phyloP scores from a whole-genome alignment of 169 alveolate species.

The Ichthyophthirius multifiliis region DNA sequence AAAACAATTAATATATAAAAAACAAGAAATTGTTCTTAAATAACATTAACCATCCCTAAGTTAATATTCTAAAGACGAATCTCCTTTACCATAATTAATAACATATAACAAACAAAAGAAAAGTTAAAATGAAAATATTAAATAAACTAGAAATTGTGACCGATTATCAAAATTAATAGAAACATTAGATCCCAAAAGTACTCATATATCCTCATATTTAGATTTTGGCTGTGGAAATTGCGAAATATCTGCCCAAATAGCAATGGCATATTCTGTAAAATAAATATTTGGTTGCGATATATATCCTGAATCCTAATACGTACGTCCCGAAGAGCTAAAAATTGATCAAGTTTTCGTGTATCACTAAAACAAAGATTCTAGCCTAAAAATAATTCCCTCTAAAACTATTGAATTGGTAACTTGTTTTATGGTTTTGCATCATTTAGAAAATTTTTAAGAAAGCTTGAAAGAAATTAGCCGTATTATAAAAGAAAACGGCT shows the following conservation, averaged over 20 bases:
- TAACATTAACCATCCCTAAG: no score
- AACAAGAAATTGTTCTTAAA: no score
- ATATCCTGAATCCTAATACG: not conserved
- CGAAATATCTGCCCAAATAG: not conserved
- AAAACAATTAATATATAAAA: no score
- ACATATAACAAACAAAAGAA: no score
- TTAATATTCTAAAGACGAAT: no score
- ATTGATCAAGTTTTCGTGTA: not conserved
- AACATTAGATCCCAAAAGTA: not conserved
- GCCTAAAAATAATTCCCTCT: not conserved
- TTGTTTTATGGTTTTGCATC: not conserved
- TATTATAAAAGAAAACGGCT: not conserved
- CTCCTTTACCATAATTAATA: no score
- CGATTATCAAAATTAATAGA: not conserved
- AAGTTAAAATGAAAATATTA: not conserved
- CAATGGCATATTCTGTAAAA: not conserved
- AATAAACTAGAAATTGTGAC: not conserved
- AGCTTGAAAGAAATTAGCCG: not conserved
- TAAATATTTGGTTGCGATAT: not conserved
- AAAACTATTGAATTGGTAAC: not conserved
- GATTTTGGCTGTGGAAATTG: conserved; percentile 9
- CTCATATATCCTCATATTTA: not conserved
- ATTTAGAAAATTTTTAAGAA: not conserved
- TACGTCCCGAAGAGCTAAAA: not conserved
- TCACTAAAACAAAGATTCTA: not conserved